Conservation (phyloP, 306 rosid species). For the Arachis stenosperma region DNA sequence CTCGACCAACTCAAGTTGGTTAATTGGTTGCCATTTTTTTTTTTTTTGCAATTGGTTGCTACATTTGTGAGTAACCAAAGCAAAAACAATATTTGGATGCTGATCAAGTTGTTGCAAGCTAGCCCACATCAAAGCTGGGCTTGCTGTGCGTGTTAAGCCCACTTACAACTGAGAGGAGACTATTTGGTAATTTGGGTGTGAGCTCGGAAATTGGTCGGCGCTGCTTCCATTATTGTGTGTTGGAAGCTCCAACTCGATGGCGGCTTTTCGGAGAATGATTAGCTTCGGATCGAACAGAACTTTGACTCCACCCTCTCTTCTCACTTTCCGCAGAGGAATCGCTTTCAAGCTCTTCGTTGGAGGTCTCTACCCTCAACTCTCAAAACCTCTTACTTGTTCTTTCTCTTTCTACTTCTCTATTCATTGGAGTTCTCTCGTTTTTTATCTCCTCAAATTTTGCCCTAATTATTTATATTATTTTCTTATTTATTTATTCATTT, state of each 20-base stretch:
- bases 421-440: too few species aligned
- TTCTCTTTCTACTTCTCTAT: too few species aligned
- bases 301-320: conserved; percentile 37
- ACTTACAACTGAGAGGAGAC: not conserved
- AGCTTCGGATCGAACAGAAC: not conserved
- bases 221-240: not conserved
- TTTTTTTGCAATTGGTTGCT: too few species aligned
- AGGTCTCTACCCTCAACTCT: conserved; percentile 29
- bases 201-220: not conserved
- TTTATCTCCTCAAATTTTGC: too few species aligned
- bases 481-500: too few species aligned
- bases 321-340: conserved; percentile 41
- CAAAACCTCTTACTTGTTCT: too few species aligned
- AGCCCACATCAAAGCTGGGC: not conserved
- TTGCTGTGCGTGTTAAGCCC: not conserved
- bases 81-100: too few species aligned
- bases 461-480: too few species aligned
- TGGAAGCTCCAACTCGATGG: conserved; percentile 32
- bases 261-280: conserved; percentile 38
- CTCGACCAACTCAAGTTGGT: too few species aligned
- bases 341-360: conserved; percentile 55
- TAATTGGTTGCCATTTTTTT: too few species aligned
- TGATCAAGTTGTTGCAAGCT: not conserved
- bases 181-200: too few species aligned
- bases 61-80: too few species aligned